phyloP scores from a whole-genome alignment of 768 basidiomycete genomes.

The Calocybe indica region DNA sequence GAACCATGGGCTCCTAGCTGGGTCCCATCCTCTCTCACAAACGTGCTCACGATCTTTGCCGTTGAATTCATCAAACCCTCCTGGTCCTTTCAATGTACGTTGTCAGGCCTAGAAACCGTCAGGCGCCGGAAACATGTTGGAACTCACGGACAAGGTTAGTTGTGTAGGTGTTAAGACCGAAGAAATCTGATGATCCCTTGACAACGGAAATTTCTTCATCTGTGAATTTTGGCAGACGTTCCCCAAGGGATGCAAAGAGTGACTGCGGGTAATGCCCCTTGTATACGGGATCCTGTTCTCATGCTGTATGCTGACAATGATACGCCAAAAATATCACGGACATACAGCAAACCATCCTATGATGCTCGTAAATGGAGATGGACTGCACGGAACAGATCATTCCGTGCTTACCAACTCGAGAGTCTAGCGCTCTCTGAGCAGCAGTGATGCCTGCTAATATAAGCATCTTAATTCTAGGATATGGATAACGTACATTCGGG shows the following conservation, averaged over 20 bases:
- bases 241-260: slow-evolving; percentile 41
- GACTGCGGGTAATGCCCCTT: slow-evolving; percentile 58
- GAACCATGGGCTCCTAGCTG: slow-evolving; percentile 54
- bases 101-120: not conserved
- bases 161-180: slow-evolving; percentile 64
- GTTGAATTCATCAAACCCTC: slow-evolving; percentile 51
- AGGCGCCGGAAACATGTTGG: not conserved
- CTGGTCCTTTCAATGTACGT: slow-evolving; percentile 33
- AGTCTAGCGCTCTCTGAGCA: slow-evolving; percentile 57
- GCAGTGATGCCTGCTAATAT: slow-evolving; percentile 44
- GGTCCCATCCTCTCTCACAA: slow-evolving; percentile 49
- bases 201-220: slow-evolving; percentile 49
- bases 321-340: no score
- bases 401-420: slow-evolving; percentile 46
- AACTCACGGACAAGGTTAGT: slow-evolving; percentile 50
- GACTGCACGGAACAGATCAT: not conserved
- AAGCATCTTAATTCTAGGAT: not conserved
- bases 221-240: slow-evolving; percentile 50
- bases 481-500: slow-evolving; percentile 47
- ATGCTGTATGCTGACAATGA: slow-evolving; percentile 6
- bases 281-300: slow-evolving; percentile 57
- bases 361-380: not conserved
- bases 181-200: slow-evolving; percentile 60
- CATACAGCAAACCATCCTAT: slow-evolving; percentile 33
- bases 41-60: slow-evolving; percentile 46